Percentiles rank a stretch among this genome's conserved stretches.
Evolutionary conservation across 2,329 filamentous ascomycete genomes (phyloP).

Genomic region (Pseudogymnoascus destructans): DNA sequence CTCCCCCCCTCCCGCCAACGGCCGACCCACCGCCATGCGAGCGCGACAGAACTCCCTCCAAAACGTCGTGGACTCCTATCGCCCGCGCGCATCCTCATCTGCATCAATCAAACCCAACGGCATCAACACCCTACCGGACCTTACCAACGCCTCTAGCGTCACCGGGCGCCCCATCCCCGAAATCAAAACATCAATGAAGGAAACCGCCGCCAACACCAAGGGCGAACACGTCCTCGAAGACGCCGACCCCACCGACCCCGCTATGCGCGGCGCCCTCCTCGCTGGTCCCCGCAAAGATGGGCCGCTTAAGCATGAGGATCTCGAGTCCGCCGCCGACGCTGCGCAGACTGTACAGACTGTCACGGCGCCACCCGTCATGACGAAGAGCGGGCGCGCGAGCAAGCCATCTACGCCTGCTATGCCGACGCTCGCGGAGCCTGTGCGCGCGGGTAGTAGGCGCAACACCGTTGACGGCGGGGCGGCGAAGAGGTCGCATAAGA

Average conservation of each 20-base stretch:
- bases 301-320: constrained; percentile 36
- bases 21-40: constrained; percentile 55
- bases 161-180: constrained; percentile 32
- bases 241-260: constrained; percentile 25
- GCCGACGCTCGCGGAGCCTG: constrained; percentile 43
- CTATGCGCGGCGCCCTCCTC: constrained; percentile 20
- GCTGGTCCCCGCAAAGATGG: constrained; percentile 33
- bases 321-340: constrained; percentile 32
- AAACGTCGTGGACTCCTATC: constrained; percentile 41
- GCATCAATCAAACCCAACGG: constrained; percentile 50
- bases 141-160: constrained; percentile 19
- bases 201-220: constrained; percentile 28
- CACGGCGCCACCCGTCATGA: constrained; percentile 35
- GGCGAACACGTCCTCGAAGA: constrained; percentile 25
- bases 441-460: constrained; percentile 40
- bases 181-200: constrained; percentile 39
- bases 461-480: constrained; percentile 25
- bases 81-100: constrained; percentile 44
- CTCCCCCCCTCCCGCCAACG: constrained; percentile 45
- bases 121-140: constrained; percentile 26
- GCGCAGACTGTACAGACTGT: constrained; percentile 27
- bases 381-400: constrained; percentile 52
- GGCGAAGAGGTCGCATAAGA: constrained; percentile 46
- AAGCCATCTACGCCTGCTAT: constrained; percentile 53
- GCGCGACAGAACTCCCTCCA: constrained; percentile 63